Percentiles rank a stretch among this genome's conserved stretches.
phyloP scores from a whole-genome alignment of 163 green algal species.

The Prototheca wickerhamii region DNA sequence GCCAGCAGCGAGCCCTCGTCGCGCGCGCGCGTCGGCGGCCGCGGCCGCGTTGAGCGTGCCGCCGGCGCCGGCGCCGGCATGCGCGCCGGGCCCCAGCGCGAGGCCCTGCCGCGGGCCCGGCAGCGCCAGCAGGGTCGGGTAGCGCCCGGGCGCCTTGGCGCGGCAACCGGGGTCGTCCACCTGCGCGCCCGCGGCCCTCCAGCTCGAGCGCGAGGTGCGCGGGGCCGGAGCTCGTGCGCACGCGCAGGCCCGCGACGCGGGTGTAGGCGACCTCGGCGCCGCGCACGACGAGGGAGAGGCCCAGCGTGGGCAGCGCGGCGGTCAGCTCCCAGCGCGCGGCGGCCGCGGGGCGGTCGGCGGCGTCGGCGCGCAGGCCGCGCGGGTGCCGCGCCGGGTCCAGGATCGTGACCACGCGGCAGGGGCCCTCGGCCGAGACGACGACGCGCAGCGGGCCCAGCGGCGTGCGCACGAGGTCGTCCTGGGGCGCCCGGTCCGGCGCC shows the following conservation, averaged over 20 bases:
- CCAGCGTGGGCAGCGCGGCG: constrained; percentile 38
- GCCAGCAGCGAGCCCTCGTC: constrained; percentile 14
- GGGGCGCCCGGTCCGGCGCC: constrained; percentile 48
- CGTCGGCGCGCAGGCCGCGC: not conserved
- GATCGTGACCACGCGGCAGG: constrained; percentile 62
- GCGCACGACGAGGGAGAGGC: constrained; percentile 49
- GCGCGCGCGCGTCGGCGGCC: not conserved
- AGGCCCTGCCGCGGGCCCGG: constrained; percentile 18
- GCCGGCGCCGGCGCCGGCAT: too few species aligned
- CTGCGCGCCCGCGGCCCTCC: constrained; percentile 24
- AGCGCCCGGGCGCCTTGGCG: constrained; percentile 13
- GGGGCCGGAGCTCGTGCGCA: constrained; percentile 17
- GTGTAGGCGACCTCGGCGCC: constrained; percentile 53
- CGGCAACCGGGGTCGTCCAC: constrained; percentile 48
- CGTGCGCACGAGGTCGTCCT: not conserved
- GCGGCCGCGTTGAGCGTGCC: constrained; percentile 7
- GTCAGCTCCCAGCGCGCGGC: constrained; percentile 14
- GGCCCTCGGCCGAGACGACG: constrained; percentile 53
- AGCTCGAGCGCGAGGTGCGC: constrained; percentile 31
- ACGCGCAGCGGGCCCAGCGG: constrained; percentile 31
- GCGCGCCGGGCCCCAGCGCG: constrained; percentile 1
- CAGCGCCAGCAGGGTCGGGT: constrained; percentile 30
- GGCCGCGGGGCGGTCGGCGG: not conserved
- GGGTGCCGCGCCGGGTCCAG: constrained; percentile 45
- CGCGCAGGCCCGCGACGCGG: constrained; percentile 17